phyloP scores from a whole-genome alignment of 305 asterid genomes.

The Fraxinus xanthoxyloides region DNA sequence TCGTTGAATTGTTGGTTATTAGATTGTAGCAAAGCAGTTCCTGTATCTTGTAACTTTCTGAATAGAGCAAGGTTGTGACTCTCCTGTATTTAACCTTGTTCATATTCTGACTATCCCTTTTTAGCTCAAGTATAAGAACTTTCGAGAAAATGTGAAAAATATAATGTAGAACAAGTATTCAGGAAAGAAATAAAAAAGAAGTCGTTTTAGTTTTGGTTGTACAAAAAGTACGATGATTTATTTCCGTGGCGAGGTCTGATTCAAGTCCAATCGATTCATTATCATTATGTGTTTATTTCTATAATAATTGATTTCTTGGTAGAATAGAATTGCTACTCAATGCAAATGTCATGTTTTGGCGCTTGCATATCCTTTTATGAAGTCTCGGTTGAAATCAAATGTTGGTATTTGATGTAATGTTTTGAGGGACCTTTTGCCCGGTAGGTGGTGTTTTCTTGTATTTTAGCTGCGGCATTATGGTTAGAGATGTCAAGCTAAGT shows the following conservation, averaged over 20 bases:
- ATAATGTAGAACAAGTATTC: slow-evolving; percentile 19
- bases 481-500: background rate
- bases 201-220: background rate
- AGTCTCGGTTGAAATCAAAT: background rate
- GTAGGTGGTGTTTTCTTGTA: background rate
- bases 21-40: slow-evolving; percentile 22
- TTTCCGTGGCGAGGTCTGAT: too few relatives aligned
- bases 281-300: too few relatives aligned
- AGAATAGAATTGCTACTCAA: background rate
- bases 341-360: background rate
- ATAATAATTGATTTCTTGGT: background rate
- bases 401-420: background rate
- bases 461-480: background rate
- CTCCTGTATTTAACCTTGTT: slow-evolving; percentile 52
- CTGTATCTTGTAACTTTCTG: slow-evolving; percentile 42
- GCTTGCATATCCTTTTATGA: background rate
- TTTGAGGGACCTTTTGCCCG: background rate
- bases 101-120: slow-evolving; percentile 49
- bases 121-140: slow-evolving; percentile 26
- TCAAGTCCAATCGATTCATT: background rate
- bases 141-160: slow-evolving; percentile 30
- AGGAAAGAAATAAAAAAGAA: slow-evolving; percentile 15
- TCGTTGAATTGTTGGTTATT: slow-evolving; percentile 45
- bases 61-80: slow-evolving; percentile 55
- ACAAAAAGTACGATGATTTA: too few relatives aligned